Evolutionary conservation across 2,329 filamentous ascomycete species (phyloP).

Genomic region (Pseudocercospora fijiensis): DNA sequence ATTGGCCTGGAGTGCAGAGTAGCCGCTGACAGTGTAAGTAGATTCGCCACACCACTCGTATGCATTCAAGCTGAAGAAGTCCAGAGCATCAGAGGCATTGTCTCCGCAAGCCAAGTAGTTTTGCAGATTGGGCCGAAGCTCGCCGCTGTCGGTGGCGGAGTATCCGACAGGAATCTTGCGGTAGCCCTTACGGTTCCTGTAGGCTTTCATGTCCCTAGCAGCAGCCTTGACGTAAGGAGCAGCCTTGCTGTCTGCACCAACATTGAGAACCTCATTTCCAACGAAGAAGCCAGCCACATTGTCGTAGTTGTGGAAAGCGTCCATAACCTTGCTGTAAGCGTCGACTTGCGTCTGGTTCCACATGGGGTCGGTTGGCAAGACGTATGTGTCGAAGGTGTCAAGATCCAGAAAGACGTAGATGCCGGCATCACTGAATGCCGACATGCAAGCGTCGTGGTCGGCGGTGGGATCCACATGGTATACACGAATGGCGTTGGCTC

Average conservation of each 20-base stretch:
- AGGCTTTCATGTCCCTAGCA: constrained; percentile 73
- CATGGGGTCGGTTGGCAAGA: constrained; percentile 52
- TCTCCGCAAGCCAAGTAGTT: constrained; percentile 77
- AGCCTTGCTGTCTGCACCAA: constrained; percentile 55
- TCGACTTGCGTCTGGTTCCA: constrained; percentile 74
- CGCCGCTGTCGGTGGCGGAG: constrained; percentile 79
- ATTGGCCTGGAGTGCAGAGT: constrained; percentile 65
- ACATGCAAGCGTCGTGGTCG: constrained; percentile 79
- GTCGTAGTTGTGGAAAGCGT: constrained; percentile 72
- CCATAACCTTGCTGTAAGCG: constrained; percentile 69
- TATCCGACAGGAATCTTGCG: constrained; percentile 83
- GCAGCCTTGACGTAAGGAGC: constrained; percentile 75
- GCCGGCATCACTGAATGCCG: constrained; percentile 71
- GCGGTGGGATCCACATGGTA: constrained; percentile 76
- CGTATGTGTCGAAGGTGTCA: constrained; percentile 70
- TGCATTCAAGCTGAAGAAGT: constrained; percentile 84
- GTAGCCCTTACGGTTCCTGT: constrained; percentile 72
- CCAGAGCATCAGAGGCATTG: constrained; percentile 67
- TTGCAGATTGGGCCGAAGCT: constrained; percentile 63
- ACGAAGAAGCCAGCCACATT: constrained; percentile 83
- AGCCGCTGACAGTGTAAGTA: constrained; percentile 59
- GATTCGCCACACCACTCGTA: constrained; percentile 33
- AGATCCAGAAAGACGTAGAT: constrained; percentile 85
- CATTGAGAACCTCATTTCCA: constrained; percentile 80
- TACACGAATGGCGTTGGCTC: constrained; percentile 80